Evolutionary conservation across 345 rosid genomes (phyloP), one percentile per base, ranked within the genome.

Genomic region (Zanthoxylum bungeanum): DNA sequence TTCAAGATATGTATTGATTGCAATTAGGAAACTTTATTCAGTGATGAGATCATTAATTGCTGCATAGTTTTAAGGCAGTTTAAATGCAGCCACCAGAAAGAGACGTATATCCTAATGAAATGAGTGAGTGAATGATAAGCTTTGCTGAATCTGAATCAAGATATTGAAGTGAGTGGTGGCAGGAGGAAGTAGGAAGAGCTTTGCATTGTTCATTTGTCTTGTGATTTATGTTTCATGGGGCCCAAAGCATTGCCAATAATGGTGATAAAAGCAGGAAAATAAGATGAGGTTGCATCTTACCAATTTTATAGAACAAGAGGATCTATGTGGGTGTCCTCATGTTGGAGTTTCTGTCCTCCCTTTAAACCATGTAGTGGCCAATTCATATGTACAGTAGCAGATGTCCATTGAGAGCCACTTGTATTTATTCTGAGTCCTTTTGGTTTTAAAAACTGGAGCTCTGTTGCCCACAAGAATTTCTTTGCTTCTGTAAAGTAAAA

Each of bases 231-330:
- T 49, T 30, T 52, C 34, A 64, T 65, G 82, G 84, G 81, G 12
- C 79, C 85, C 73, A 56, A 4, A 47, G 77, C 70, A 68, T 49
- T 80, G 76, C 60, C 80, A 83, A 81, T 88, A 86, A 81, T 83
- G 77, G 76, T 67, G 79, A 62, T 72, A 28, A 75, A 78, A 68
- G 79, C 60, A 70, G 33, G 69, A 56, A n/a, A 70, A 65, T 68
- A 57, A 64, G 77, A 79, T 80, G 73, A 64, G 51, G 37, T 24
- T 63, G 76, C 75, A 71, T 78, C 85, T 85, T 71, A 30, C 75
- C 50, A 63, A 65, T 67, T 80, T 67, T 28, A 39, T 65, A 64
- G 71, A 82, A 73, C 81, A 81, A 22, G 81, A 65, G 74, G 73
- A 81, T 84, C 82, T 74, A 7, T 49, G 71, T 51, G 73, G 83